Percentiles rank a stretch among this genome's conserved stretches.
Conservation (phyloP, 140 eudicot species). For the Anethum foeniculum region DNA sequence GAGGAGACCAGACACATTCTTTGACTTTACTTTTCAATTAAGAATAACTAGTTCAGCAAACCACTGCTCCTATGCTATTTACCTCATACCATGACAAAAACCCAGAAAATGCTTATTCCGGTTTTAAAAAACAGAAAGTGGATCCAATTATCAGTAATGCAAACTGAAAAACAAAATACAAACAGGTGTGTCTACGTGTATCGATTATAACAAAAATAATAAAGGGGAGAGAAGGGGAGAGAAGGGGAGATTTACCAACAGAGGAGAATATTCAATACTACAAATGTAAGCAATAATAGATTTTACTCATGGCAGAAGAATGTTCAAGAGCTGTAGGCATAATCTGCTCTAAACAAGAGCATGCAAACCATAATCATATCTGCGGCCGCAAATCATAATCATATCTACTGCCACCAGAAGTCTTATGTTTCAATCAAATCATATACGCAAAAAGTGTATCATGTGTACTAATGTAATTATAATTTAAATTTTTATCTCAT, state of each 20-base stretch:
- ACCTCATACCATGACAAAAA: not conserved
- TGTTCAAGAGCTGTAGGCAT: not conserved
- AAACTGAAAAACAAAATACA: not conserved
- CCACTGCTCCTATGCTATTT: not conserved
- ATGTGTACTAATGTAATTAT: not conserved
- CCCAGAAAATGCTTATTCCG: not conserved
- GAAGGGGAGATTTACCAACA: not conserved
- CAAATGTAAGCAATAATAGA: not conserved
- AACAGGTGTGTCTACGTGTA: not conserved
- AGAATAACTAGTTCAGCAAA: not conserved
- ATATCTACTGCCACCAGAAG: not conserved
- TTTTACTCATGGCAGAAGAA: not conserved
- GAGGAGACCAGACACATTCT: not conserved
- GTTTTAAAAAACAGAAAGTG: not conserved
- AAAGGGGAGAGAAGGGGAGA: not conserved
- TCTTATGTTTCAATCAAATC: not conserved
- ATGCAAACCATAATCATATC: not conserved
- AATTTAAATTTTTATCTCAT: not conserved
- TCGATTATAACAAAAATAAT: not conserved
- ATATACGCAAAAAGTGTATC: not conserved
- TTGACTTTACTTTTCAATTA: not conserved
- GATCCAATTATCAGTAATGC: not conserved
- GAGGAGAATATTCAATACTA: not conserved
- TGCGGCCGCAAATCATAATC: not conserved
- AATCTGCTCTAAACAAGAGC: not conserved